phyloP scores from a whole-genome alignment of 352 stramenopile species.

The Phytopythium vexans region DNA sequence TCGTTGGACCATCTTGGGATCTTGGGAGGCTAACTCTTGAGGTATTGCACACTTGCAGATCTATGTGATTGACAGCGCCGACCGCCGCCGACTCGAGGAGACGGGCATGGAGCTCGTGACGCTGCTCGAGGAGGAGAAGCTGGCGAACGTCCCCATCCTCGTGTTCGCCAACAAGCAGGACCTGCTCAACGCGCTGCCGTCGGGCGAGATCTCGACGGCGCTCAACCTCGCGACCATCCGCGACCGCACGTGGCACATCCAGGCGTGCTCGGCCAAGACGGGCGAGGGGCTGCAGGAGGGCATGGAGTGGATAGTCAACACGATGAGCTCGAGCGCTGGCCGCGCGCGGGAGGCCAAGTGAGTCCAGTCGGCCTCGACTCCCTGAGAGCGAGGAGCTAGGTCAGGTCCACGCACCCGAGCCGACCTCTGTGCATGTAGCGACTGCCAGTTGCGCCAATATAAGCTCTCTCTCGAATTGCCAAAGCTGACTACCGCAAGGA shows the following conservation, averaged over 20 bases:
- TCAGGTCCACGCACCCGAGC: neutral
- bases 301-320: slow-evolving; percentile 88
- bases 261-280: slow-evolving; percentile 88
- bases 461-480: too few relatives aligned
- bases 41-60: slow-evolving; percentile 41
- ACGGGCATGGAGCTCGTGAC: slow-evolving; percentile 91
- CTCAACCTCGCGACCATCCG: slow-evolving; percentile 88
- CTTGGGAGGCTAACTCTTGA: neutral
- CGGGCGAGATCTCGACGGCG: slow-evolving; percentile 88
- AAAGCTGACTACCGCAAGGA: too few relatives aligned
- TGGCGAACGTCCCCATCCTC: slow-evolving; percentile 90
- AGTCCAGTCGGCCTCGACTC: neutral
- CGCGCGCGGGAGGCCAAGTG: slow-evolving; percentile 74
- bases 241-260: slow-evolving; percentile 90
- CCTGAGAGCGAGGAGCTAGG: neutral
- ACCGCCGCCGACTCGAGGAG: slow-evolving; percentile 91
- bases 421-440: too few relatives aligned
- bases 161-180: slow-evolving; percentile 98
- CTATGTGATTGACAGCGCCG: slow-evolving; percentile 95
- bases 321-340: slow-evolving; percentile 46
- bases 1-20: neutral
- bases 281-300: slow-evolving; percentile 88
- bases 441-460: too few relatives aligned
- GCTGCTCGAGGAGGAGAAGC: slow-evolving; percentile 94
- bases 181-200: slow-evolving; percentile 88